Conservation (phyloP, 2,329 filamentous ascomycete species). For the Didymella keratinophila region DNA sequence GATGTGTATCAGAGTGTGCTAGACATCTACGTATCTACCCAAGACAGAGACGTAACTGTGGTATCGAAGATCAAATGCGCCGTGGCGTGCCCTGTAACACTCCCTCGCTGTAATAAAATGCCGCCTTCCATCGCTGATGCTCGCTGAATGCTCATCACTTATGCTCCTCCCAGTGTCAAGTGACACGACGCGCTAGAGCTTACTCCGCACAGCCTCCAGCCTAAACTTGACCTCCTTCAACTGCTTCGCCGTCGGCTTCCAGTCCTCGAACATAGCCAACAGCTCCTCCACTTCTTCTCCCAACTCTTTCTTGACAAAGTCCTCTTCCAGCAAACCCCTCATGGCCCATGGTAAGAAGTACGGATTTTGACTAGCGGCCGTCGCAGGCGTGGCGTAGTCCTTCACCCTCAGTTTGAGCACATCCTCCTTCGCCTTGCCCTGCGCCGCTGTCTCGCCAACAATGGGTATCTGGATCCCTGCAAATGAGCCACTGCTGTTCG, state of each 20-base stretch:
- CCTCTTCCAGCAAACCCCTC: slow-evolving; percentile 90
- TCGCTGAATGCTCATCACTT: background rate
- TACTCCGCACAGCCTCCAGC: slow-evolving; percentile 88
- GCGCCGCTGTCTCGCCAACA: slow-evolving; percentile 36
- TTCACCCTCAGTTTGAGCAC: slow-evolving; percentile 42
- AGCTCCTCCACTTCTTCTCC: slow-evolving; percentile 79
- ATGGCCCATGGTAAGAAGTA: slow-evolving; percentile 96
- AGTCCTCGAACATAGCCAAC: slow-evolving; percentile 88
- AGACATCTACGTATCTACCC: slow-evolving; percentile 1
- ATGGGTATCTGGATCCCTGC: slow-evolving; percentile 45
- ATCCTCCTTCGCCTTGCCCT: slow-evolving; percentile 27
- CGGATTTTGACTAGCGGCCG: slow-evolving; percentile 67
- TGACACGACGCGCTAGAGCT: slow-evolving; percentile 60
- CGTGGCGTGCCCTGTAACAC: no score
- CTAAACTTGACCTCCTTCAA: slow-evolving; percentile 96
- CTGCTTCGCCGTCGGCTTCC: slow-evolving; percentile 89
- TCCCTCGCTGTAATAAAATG: no score
- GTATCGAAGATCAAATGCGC: slow-evolving; percentile 1
- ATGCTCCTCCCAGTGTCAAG: background rate
- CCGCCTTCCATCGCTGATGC: background rate
- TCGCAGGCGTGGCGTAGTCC: slow-evolving; percentile 42
- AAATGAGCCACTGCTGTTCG: slow-evolving; percentile 34
- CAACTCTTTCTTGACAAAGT: slow-evolving; percentile 83
- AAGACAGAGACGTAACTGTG: background rate
- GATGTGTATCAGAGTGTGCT: background rate